phyloP scores from a whole-genome alignment of 805 yeast genomes.

The Hanseniaspora singularis region DNA sequence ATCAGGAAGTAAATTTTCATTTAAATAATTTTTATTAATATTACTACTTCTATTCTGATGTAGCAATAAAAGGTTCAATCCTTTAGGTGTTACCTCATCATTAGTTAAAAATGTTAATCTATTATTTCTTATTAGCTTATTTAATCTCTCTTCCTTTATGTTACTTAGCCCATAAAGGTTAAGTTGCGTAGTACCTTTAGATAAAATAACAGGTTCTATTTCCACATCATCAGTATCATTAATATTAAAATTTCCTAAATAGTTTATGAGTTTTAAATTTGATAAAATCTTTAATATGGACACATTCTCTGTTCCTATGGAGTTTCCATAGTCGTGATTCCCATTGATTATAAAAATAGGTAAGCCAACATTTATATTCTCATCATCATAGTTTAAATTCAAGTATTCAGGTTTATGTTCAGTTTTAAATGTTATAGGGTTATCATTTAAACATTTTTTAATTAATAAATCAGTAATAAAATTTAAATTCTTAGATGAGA shows the following conservation, averaged over 20 bases:
- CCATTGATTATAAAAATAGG: constrained; percentile 92
- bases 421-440: constrained; percentile 10
- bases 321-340: constrained; percentile 72
- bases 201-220: constrained; percentile 64
- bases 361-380: constrained; percentile 72
- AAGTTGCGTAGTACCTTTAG: constrained; percentile 68
- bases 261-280: constrained; percentile 73
- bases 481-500: constrained; percentile 41
- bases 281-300: constrained; percentile 79
- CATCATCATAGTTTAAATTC: constrained; percentile 21
- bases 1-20: constrained; percentile 70
- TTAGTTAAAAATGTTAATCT: constrained; percentile 6
- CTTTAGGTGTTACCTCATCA: constrained; percentile 7
- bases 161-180: constrained; percentile 84
- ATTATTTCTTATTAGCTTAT: constrained; percentile 37
- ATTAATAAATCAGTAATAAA: constrained; percentile 11
- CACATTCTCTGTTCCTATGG: constrained; percentile 72
- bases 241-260: constrained; percentile 60
- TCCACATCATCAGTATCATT: constrained; percentile 61
- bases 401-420: constrained; percentile 10
- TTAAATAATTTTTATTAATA: constrained; percentile 68
- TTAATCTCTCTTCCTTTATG: constrained; percentile 78
- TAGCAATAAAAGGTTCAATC: constrained; percentile 23
- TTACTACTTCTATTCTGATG: constrained; percentile 87
- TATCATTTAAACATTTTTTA: constrained; percentile 10